Evolutionary conservation across 1,284 basidiomycete species (phyloP), one percentile per base, ranked within the genome.

Genomic region (Pseudomicrostroma phylloplanum): DNA sequence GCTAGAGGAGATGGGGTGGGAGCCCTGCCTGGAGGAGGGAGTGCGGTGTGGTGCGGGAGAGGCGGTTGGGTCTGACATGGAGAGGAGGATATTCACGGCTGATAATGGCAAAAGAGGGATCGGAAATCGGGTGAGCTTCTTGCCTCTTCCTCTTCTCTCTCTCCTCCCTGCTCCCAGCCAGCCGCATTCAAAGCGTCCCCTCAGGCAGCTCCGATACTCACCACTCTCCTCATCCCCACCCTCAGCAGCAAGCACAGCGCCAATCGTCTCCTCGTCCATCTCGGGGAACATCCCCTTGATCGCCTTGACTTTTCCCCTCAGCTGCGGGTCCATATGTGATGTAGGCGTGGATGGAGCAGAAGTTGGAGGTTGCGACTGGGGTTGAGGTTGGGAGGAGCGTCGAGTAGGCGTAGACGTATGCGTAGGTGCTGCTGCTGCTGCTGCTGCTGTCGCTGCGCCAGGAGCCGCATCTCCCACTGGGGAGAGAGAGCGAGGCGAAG

Each of bases 281-380:
- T 71, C 67, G 1, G 73, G 73, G 53, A 74, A 74, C 71, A 74
- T 74, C 55, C 42, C 48, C 46, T 67, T 68, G 57, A 74, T 63
- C 56, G 68, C 67, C 53, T 67, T 60, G 9, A 69, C 67, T 12
- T 66, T 65, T 49, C 64, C 62, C 19, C 65, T 43, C 6, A 62
- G 41, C 43, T 56, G 39, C 23, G 11, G 17, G 13, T 59, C 25
- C 23, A 41, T 39, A 6, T 15, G 26, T 1, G 53, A 13, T 4
- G 51, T 43, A 25, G 55, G 59, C 7, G 42, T 61, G 43, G 43
- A 3, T 13, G 51, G 25, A n/a, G 43, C 23, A 12, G 59, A 26
- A 1, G 19, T 26, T 36, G 30, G 30, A 36, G 30, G 30, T n/a
- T n/a, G n/a, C n/a, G n/a, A n/a, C n/a, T n/a, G n/a, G n/a, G n/a